Evolutionary conservation across 176 grass and related monocot species (phyloP).

Genomic region (Aegilops umbellulata): DNA sequence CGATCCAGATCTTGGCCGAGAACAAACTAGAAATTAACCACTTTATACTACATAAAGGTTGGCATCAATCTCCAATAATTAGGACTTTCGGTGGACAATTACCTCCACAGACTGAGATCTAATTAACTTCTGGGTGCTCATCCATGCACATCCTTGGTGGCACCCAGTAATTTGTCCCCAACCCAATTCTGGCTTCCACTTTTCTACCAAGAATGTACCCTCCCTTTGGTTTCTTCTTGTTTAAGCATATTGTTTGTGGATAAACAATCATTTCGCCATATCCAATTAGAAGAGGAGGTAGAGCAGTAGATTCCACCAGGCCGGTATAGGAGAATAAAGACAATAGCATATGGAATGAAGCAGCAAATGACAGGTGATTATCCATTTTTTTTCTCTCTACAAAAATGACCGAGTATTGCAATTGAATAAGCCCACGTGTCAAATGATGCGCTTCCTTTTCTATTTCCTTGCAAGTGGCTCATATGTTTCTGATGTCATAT

Average conservation of each 20-base stretch:
- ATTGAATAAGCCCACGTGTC: not conserved
- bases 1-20: not conserved
- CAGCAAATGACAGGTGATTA: not conserved
- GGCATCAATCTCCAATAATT: not conserved
- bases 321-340: constrained; percentile 16
- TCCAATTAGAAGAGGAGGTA: not conserved
- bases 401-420: not conserved
- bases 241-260: not conserved
- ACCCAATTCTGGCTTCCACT: not conserved
- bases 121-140: not conserved
- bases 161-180: not conserved
- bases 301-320: not conserved
- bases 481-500: not conserved
- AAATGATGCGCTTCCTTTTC: not conserved
- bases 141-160: not conserved
- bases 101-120: not conserved
- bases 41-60: not conserved
- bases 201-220: not conserved
- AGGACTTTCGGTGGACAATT: constrained; percentile 28
- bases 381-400: constrained; percentile 1
- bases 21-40: not conserved
- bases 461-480: not conserved
- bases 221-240: not conserved
- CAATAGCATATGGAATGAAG: not conserved
- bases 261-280: not conserved